Evolutionary conservation across 2,329 filamentous ascomycete genomes (phyloP), one percentile per base, ranked within the genome.

Genomic region (Trichoderma breve): DNA sequence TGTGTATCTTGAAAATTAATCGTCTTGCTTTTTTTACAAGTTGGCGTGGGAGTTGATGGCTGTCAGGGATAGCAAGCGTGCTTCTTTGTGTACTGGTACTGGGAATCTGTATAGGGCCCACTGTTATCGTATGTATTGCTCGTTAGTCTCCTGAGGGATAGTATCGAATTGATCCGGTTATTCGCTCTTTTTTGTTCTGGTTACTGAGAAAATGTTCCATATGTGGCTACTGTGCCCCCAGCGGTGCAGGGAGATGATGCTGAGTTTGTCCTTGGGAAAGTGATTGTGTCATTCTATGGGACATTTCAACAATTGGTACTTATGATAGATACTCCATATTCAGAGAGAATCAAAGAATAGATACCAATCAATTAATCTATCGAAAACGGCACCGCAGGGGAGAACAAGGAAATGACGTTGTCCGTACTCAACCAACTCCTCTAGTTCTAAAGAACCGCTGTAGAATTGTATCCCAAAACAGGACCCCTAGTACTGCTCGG

Each of bases 61-160:
- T 61, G 62, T 63, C 61, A 66, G 71, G 58, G 67, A 73, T 66
- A 67, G 62, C 71, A 73, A 73, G 71, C 71, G 71, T 73, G 60
- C 62, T 62, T 67, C 65, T 72, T 72, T 68, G 70, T 69, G 39
- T 72, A 57, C 39, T 62, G 64, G 58, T 55, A 55, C 68, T 36
- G 64, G 66, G 66, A 70, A 70, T 70, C 66, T 62, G 57, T 63
- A 69, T 72, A 72, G 53, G 64, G 63, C 55, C 64, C 58, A 53
- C 32, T 57, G 30, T 57, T 72, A 28, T 69, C 60, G 60, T 71
- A 71, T 66, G 51, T 66, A 64, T 65, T 65, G 51, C 62, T 66
- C 66, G 36, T 70, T 51, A 61, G 57, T 62, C 39, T 70, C 66
- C 66, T 70, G 57, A 70, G 66, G 66, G 57, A 62, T 60, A 51